Percentiles rank a stretch among this genome's conserved stretches.
Conservation (phyloP, 106 monocot species). For the Dioscorea alata region DNA sequence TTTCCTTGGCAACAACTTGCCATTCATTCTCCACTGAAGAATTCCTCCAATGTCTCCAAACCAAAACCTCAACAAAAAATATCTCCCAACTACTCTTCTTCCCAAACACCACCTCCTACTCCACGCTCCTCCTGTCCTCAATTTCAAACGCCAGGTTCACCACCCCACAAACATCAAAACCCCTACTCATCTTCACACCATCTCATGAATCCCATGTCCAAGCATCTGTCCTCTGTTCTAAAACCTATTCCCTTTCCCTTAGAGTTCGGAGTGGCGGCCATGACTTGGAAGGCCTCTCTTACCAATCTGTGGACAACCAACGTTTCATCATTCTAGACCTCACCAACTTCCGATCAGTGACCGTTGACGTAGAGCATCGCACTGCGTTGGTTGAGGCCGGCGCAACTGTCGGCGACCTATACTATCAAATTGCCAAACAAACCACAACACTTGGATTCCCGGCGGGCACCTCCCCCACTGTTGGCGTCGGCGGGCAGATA, state of each 20-base stretch:
- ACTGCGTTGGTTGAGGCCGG: constrained; percentile 64
- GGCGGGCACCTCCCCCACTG: constrained; percentile 28
- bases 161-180: not conserved
- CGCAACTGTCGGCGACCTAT: constrained; percentile 50
- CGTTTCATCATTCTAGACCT: constrained; percentile 25
- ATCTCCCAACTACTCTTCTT: not conserved
- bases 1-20: too few relatives aligned
- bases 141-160: not conserved
- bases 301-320: constrained; percentile 15
- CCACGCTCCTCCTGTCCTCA: not conserved
- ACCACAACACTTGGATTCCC: constrained; percentile 17
- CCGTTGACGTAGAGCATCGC: constrained; percentile 10
- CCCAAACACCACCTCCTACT: not conserved
- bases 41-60: too few relatives aligned
- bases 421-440: constrained; percentile 26
- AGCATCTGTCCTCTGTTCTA: constrained; percentile 2
- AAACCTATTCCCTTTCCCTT: constrained; percentile 13
- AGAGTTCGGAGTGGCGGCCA: constrained; percentile 55
- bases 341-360: constrained; percentile 12
- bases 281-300: constrained; percentile 53
- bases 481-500: constrained; percentile 35
- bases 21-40: too few relatives aligned
- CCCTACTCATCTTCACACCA: constrained; percentile 4
- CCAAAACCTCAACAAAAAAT: not conserved
- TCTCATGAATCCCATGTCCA: constrained; percentile 1